Evolutionary conservation across 225 moss, liverwort and hornwort genomes (phyloP).

Genomic region (Marchantia paleacea): DNA sequence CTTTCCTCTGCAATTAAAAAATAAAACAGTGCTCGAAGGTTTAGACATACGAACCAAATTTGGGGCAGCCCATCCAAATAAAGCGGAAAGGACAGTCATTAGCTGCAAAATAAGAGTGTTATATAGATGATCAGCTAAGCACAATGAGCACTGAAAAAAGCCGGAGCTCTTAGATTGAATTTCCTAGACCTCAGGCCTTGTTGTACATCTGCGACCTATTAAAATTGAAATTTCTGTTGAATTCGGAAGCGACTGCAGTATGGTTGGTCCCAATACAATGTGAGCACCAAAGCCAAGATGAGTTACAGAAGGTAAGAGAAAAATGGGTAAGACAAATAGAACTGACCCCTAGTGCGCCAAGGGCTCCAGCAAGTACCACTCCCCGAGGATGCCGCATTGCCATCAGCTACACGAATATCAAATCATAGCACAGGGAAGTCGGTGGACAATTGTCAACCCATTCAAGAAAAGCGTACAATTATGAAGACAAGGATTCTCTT

Average conservation of each 20-base stretch:
- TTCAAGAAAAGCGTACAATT: not conserved
- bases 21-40: not conserved
- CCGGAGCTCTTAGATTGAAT: no score
- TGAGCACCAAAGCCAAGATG: no score
- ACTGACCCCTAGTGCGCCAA: conserved; percentile 65
- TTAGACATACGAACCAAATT: conserved; percentile 56
- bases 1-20: not conserved
- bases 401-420: conserved; percentile 61
- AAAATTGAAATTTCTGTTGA: no score
- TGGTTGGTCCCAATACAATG: no score
- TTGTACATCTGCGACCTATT: no score
- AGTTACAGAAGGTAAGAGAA: no score
- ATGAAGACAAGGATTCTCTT: not conserved
- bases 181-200: no score
- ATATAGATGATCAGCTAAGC: no score
- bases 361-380: conserved; percentile 67
- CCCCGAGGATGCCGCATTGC: conserved; percentile 94
- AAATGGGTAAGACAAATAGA: no score
- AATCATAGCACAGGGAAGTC: not conserved
- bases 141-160: no score
- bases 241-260: no score
- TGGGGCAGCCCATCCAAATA: conserved; percentile 97
- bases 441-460: not conserved
- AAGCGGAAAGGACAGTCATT: conserved; percentile 85
- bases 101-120: conserved; percentile 44